phyloP scores from a whole-genome alignment of 2,329 filamentous ascomycete genomes.

The Escovopsis sp. region DNA sequence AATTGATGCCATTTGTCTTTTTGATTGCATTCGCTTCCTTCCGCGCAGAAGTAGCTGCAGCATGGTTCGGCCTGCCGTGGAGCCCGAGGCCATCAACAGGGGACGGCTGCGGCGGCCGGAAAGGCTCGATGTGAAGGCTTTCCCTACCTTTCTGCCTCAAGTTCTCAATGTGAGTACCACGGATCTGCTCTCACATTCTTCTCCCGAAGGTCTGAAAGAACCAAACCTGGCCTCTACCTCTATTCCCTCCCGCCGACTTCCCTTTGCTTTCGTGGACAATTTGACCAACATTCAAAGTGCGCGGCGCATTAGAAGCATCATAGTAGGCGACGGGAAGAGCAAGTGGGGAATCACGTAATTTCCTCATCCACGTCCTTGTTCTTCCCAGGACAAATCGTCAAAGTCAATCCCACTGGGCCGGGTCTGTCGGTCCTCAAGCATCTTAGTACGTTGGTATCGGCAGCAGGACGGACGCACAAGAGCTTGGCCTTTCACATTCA shows the following conservation, averaged over 20 bases:
- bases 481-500: too few species aligned
- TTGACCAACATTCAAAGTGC: background rate
- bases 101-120: background rate
- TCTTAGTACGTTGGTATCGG: too few species aligned
- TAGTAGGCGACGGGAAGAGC: slow-evolving; percentile 2
- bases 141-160: slow-evolving; percentile 1
- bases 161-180: slow-evolving; percentile 2
- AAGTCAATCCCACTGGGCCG: too few species aligned
- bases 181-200: background rate
- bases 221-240: background rate
- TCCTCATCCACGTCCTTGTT: too few species aligned
- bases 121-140: slow-evolving; percentile 3
- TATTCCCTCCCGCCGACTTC: background rate
- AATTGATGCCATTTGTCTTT: slow-evolving; percentile 1
- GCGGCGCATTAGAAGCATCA: slow-evolving; percentile 4
- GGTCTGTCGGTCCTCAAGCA: too few species aligned
- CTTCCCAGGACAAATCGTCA: too few species aligned
- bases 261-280: too few species aligned
- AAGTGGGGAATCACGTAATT: too few species aligned
- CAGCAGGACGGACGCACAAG: too few species aligned
- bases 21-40: background rate
- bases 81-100: background rate
- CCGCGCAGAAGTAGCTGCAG: background rate
- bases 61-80: background rate
- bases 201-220: too few species aligned